These are phyloP conservation scores for Sugiyamaella qingdaonensis DNA, from an alignment of 805 yeast genomes.

Conservation along the genomic window DNA sequence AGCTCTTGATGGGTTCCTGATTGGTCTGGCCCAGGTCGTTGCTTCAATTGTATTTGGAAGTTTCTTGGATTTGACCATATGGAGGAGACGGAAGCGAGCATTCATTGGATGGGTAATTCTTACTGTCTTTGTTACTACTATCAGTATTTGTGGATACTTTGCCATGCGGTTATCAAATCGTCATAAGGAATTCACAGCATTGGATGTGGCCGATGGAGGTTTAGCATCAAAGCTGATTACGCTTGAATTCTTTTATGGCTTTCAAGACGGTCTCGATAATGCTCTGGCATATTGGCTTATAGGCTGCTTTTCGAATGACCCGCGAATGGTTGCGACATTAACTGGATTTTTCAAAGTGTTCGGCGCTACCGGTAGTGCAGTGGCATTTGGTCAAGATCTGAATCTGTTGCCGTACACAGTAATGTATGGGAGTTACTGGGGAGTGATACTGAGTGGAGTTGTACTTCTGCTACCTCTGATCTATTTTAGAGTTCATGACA, in stretches of 20 bases:
- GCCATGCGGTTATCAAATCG: constrained; percentile 18
- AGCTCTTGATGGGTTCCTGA: constrained; percentile 55
- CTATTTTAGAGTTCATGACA: constrained; percentile 10
- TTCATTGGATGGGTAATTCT: constrained; percentile 42
- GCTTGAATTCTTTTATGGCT: constrained; percentile 45
- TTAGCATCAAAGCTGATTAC: constrained; percentile 42
- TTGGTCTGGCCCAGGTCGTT: constrained; percentile 56
- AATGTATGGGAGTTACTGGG: constrained; percentile 17
- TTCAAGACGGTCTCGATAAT: constrained; percentile 44
- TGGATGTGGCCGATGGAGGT: constrained; percentile 8
- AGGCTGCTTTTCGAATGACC: constrained; percentile 45
- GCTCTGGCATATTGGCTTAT: constrained; percentile 41
- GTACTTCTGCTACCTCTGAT: constrained; percentile 10
- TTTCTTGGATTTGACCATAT: constrained; percentile 41
- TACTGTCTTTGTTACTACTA: constrained; percentile 37
- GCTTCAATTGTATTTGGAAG: constrained; percentile 47
- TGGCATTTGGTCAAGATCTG: constrained; percentile 37
- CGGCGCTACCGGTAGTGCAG: constrained; percentile 46
- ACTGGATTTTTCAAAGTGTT: constrained; percentile 46
- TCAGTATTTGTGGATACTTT: constrained; percentile 35
- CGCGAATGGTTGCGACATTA: constrained; percentile 23
- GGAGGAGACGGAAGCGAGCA: constrained; percentile 42
- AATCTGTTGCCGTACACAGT: constrained; percentile 5
- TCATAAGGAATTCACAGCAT: constrained; percentile 20
- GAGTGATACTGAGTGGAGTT: constrained; percentile 11